A percentile compares a stretch with the other conserved stretches of the same genome.
Evolutionary conservation across 495 filamentous ascomycete species (phyloP).

Genomic region (Trypethelium eluteriae): DNA sequence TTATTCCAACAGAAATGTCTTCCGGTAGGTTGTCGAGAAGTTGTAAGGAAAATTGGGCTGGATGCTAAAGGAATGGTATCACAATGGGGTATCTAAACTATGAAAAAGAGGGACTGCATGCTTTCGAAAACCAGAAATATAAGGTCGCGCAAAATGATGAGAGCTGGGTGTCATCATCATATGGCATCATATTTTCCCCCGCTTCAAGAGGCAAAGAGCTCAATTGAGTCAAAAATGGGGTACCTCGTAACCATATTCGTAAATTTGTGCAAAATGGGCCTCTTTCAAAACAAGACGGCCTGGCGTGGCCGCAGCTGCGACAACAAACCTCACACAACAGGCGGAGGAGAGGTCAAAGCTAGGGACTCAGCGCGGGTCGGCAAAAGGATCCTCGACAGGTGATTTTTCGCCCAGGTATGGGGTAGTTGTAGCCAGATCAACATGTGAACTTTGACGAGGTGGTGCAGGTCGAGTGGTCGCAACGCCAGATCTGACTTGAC

Average conservation of each 20-base stretch:
- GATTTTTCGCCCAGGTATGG: slow-evolving; percentile 7
- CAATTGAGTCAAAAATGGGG: neutral
- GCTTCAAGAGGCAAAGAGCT: slow-evolving; percentile 1
- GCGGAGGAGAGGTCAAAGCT: neutral
- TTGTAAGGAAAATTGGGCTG: neutral
- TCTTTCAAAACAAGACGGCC: neutral
- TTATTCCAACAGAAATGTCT: neutral
- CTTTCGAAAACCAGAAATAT: neutral
- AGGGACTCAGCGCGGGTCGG: neutral
- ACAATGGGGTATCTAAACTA: neutral
- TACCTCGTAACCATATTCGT: neutral
- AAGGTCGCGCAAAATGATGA: neutral
- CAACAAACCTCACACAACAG: slow-evolving; percentile 3
- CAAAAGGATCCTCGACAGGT: slow-evolving; percentile 8
- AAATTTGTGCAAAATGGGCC: neutral
- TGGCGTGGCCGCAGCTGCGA: neutral
- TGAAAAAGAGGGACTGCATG: neutral
- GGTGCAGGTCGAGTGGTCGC: slow-evolving; percentile 2
- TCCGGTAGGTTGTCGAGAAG: neutral
- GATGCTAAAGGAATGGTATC: slow-evolving; percentile 8
- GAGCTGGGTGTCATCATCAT: neutral
- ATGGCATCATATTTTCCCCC: neutral
- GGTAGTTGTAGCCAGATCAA: neutral
- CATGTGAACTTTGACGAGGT: slow-evolving; percentile 10
- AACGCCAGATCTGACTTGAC: neutral